Evolutionary conservation across 345 rosid species (phyloP).

Genomic region (Eucalyptus victrix): DNA sequence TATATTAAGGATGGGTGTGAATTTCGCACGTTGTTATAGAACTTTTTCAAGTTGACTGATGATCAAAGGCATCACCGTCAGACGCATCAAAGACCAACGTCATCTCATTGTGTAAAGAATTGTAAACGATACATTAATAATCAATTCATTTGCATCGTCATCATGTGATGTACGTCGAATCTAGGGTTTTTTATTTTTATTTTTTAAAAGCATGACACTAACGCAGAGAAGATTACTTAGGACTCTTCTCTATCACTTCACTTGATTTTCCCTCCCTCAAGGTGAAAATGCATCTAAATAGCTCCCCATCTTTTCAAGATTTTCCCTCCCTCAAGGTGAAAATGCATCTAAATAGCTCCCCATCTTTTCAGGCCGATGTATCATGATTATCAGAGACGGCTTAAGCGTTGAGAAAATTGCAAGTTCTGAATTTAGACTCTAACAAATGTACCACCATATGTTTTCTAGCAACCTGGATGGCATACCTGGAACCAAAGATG

Average conservation of each 20-base stretch:
- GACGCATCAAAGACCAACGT: not conserved
- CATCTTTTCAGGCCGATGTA: too few species aligned
- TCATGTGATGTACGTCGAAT: not conserved
- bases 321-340: not conserved
- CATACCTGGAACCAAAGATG: not conserved
- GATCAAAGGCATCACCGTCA: not conserved
- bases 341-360: too few species aligned
- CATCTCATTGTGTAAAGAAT: not conserved
- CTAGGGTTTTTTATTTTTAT: not conserved
- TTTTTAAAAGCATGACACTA: not conserved
- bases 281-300: too few species aligned
- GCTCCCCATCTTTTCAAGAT: too few species aligned
- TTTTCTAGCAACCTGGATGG: not conserved
- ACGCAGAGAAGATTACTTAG: not conserved
- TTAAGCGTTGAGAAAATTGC: not conserved
- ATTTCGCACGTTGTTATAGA: not conserved
- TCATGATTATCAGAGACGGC: not conserved
- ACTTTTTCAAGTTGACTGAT: not conserved
- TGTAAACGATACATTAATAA: not conserved
- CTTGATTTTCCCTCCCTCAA: not conserved
- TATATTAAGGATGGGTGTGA: not conserved
- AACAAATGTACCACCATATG: not conserved
- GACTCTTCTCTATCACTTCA: not conserved
- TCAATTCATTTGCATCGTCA: not conserved
- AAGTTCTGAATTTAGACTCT: not conserved